Evolutionary conservation across 2,329 filamentous ascomycete species (phyloP), one percentile per base, ranked within the genome.

Genomic region (Diaporthe longicolla): DNA sequence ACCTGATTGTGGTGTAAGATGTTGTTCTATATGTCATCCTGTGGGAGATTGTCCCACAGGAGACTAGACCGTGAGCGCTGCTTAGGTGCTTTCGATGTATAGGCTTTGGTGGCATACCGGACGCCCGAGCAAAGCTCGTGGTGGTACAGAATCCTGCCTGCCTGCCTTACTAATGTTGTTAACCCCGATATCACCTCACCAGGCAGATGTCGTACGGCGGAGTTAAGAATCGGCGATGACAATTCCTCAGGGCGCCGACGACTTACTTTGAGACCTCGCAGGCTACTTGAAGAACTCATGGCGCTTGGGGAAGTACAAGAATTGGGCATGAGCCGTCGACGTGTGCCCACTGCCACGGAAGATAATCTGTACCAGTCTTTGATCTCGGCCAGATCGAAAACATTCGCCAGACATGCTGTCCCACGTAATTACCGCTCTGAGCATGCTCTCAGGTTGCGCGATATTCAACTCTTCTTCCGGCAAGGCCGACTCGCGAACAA

Each of bases 381-480:
- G 10, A 45, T 37, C n/a, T 50, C 29, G 11, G 24, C 29, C 21
- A 68, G 63, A 37, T 13, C 19, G 35, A 17, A 10, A 19, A 35
- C 11, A 19, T 21, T 15, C 9, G 15, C 24, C n/a, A 52, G 13
- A 32, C 24, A 73, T 73, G 72, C 52, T 61, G 21, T 26, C 21
- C 29, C 48, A 5, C 48, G 26, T 37, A n/a, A 21, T 50, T 11
- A 21, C 70, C 17, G 21, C 45, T 35, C 37, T 72, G 19, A 50
- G 19, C 32, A 26, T 71, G 24, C 32, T 72, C 37, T 72, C 54
- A 19, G 45, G 11, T 17, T 59, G 40, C 45, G 32, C 54, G 24
- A 59, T 1, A 13, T 1, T 19, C n/a, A 10, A 24, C 29, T 50
- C 52, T 5, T 45, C 35, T 13, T 7, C 11, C 35, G 15, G 48